Evolutionary conservation across 2,329 filamentous ascomycete genomes (phyloP).

Genomic region (Lecanicillium sp.): DNA sequence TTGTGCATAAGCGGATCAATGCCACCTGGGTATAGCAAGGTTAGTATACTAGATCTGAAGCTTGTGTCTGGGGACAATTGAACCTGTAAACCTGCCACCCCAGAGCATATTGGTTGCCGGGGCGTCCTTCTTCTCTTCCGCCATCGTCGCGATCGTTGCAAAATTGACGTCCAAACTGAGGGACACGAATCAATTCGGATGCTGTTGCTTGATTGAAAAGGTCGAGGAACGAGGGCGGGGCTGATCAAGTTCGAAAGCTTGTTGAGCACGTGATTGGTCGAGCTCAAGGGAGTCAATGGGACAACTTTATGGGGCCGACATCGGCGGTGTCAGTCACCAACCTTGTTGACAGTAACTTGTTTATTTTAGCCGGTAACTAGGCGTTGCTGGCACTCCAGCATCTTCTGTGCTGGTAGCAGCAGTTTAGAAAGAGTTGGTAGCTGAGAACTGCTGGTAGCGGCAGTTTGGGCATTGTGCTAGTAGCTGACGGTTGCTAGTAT

Average conservation of each 20-base stretch:
- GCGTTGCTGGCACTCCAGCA: too few species aligned
- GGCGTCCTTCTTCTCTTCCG: slow-evolving; percentile 23
- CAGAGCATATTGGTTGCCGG: slow-evolving; percentile 29
- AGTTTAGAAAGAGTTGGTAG: too few species aligned
- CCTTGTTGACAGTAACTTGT: too few species aligned
- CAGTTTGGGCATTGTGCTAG: too few species aligned
- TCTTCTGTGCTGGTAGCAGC: too few species aligned
- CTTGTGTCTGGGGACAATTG: slow-evolving; percentile 19
- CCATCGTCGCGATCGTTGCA: slow-evolving; percentile 15
- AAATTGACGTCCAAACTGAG: slow-evolving; percentile 17
- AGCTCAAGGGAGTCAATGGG: not conserved
- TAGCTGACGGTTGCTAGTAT: too few species aligned
- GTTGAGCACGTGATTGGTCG: slow-evolving; percentile 12
- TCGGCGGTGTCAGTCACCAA: too few species aligned
- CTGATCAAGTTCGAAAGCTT: slow-evolving; percentile 17
- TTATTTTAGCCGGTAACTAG: too few species aligned
- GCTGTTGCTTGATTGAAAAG: slow-evolving; percentile 17
- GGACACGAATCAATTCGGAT: slow-evolving; percentile 18
- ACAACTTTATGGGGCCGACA: too few species aligned
- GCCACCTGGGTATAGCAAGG: slow-evolving; percentile 48
- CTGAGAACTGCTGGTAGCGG: too few species aligned
- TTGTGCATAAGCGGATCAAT: slow-evolving; percentile 80
- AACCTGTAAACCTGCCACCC: slow-evolving; percentile 48
- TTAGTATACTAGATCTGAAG: slow-evolving; percentile 25
- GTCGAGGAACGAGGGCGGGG: slow-evolving; percentile 16